Base-by-base conservation (phyloP, 805 yeast species). In the Metschnikowia anglica region DNA sequence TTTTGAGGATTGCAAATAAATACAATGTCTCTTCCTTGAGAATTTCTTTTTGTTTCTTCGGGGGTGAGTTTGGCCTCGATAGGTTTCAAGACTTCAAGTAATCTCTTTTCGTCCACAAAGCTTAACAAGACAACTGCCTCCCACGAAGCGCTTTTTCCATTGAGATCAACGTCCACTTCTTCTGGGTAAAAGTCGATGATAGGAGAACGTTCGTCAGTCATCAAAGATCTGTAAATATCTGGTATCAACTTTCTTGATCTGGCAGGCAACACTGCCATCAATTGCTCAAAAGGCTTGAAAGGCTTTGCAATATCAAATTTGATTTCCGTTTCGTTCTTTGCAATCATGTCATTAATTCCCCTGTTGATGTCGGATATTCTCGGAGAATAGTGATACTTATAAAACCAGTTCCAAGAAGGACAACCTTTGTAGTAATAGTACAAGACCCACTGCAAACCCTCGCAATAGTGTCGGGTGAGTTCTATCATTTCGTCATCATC, bases 361-460 rank as follows among this genome's bases (percentile, higher is more conserved):
- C 73, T 69, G 25, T 76, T 64, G 48, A 91, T 73, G 65, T 91
- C 98, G 4, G 97, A 88, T 45, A 91, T 88, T 70, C 96, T 80
- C 35, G 99, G 99, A 13, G 98, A 79, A 63, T 91, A 91, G 61
- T 93, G 97, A 63, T 87, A 86, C 52, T 73, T 79, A 62, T 78
- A 91, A 60, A 78, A 91, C 99, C 98, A 91, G 34, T 87, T 83
- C 99, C 99, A 91, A 2, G 98, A 89, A 29, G 88, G 86, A 58
- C 88, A 83, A 20, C 97, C 98, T 53, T 77, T 76, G 60, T 89
- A 91, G 65, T 91, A 91, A 68, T 91, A 91, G 58, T 76, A 81
- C 62, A 93, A 70, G 11, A 93, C 98, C 99, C 99, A 91, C 66
- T 91, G 99, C 49, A 91, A 73, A 51, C 99, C 99, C 64, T 90